phyloP scores from a whole-genome alignment of 1,284 basidiomycete genomes.

The Leccinum glutinopallens region DNA sequence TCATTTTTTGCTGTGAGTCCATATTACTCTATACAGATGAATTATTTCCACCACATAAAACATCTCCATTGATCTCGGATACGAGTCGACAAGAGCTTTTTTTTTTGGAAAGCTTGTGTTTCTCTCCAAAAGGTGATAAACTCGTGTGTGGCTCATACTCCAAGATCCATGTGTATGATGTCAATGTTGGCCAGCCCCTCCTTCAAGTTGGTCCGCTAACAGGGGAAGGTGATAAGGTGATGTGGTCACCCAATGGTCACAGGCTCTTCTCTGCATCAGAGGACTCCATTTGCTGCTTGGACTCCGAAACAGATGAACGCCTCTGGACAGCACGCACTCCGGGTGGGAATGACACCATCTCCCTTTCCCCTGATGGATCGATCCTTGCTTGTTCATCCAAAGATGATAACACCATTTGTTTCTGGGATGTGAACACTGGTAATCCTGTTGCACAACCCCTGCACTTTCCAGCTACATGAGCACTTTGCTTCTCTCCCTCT shows the following conservation, averaged over 20 bases:
- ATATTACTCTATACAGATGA: no score
- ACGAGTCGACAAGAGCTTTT: neutral
- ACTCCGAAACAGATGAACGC: neutral
- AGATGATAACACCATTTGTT: neutral
- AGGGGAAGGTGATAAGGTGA: neutral
- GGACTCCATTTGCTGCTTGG: neutral
- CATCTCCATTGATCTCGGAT: neutral
- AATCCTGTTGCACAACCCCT: neutral
- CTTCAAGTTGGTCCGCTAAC: neutral
- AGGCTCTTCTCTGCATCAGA: neutral
- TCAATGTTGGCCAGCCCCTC: neutral
- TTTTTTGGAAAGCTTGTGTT: neutral
- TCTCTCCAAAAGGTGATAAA: neutral
- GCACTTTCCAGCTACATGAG: neutral
- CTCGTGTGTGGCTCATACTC: neutral
- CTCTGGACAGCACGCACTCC: neutral
- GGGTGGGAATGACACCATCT: neutral
- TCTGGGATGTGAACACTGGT: neutral
- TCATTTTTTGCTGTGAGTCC: no score
- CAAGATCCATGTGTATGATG: neutral
- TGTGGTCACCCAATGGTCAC: neutral
- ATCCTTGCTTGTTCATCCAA: neutral
- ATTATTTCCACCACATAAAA: no score
- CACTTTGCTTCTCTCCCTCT: neutral
- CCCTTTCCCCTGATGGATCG: neutral